Percentiles rank a stretch among this genome's conserved stretches.
These are phyloP conservation scores for Dryas alaskensis DNA, from an alignment of 306 rosid species.

Conservation along the genomic window DNA sequence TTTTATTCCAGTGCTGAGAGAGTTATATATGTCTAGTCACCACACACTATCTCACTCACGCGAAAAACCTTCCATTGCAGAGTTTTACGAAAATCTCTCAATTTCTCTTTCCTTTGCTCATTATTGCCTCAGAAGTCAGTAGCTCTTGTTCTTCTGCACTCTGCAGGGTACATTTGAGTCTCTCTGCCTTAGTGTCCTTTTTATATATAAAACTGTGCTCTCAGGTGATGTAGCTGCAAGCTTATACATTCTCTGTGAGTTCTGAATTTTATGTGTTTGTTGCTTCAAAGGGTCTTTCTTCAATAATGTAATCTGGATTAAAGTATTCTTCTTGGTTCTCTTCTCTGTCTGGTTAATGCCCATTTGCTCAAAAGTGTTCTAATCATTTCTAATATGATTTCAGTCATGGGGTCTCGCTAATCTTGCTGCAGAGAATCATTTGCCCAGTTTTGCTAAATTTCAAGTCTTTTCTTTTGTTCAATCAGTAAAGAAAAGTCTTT, in stretches of 20 bases:
- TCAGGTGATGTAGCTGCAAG: conserved; percentile 59
- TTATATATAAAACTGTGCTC: not conserved
- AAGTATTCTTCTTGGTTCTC: conserved; percentile 21
- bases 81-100: conserved; percentile 27
- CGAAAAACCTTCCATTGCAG: conserved; percentile 25
- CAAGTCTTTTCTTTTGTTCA: conserved; percentile 20
- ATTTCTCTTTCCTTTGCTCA: conserved; percentile 31
- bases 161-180: conserved; percentile 25
- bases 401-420: conserved; percentile 70
- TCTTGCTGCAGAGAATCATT: conserved; percentile 20
- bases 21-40: conserved; percentile 36
- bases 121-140: conserved; percentile 22
- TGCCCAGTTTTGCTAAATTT: conserved; percentile 21
- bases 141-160: conserved; percentile 17
- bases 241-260: conserved; percentile 26
- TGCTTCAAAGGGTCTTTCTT: conserved; percentile 23
- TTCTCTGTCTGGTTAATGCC: conserved; percentile 37
- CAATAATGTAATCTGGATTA: conserved; percentile 59
- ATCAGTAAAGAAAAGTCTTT: conserved; percentile 7
- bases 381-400: conserved; percentile 34
- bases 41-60: conserved; percentile 42
- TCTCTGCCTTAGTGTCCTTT: conserved; percentile 11
- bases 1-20: conserved; percentile 11
- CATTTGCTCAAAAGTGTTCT: conserved; percentile 44
- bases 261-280: conserved; percentile 13